Base-by-base conservation (phyloP, 768 basidiomycete genomes). In the Tylopilus vinaceipallidus region DNA sequence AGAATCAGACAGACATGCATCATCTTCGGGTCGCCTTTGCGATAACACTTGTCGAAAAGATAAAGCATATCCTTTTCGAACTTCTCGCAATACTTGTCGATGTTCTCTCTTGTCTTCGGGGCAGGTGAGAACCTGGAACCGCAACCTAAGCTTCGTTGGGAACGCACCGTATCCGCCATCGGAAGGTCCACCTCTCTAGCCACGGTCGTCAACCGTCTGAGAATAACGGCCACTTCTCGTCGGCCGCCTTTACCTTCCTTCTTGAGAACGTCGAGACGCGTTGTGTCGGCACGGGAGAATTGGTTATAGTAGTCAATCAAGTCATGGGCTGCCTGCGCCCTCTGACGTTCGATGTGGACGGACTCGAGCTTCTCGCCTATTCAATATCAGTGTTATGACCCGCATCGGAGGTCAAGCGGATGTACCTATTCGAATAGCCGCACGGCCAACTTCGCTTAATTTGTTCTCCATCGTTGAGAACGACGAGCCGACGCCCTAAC, bases 31-130 rank as follows among this genome's bases (percentile, higher is more conserved):
- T 99, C 97, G 27, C 95, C 94, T 64, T 92, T 91, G 45, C 95
- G 83, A 70, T 98, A 99, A 61, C 91, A 95, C 57, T 88, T 76
- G 66, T 99, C 97, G 64, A 99, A 99, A 35, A 98, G 75, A 63
- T 89, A 84, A 45, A 99, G 81, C 83, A 98, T 95, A 64, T 98
- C 95, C 72, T 95, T 98, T 70, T 99, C 97, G 56, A 98, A 98
- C 68, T 88, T 91, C 72, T 99, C 97, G 72, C 97, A 97, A 60
- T 98, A 98, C 64, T 88, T 89, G 61, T 98, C 95, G 52, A 99
- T 93, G 50, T 77, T 86, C 65, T 97, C 94, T 53, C 90, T 76
- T 2, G 94, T 93, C 87, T 95, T 60, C 19, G 3, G 11, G 14
- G 33, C 12, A 30, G 8, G 22, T 56, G 19, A 33, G 42, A 33